These are phyloP conservation scores for Spergularia marina DNA, from an alignment of 148 eudicot species.

Conservation along the genomic window DNA sequence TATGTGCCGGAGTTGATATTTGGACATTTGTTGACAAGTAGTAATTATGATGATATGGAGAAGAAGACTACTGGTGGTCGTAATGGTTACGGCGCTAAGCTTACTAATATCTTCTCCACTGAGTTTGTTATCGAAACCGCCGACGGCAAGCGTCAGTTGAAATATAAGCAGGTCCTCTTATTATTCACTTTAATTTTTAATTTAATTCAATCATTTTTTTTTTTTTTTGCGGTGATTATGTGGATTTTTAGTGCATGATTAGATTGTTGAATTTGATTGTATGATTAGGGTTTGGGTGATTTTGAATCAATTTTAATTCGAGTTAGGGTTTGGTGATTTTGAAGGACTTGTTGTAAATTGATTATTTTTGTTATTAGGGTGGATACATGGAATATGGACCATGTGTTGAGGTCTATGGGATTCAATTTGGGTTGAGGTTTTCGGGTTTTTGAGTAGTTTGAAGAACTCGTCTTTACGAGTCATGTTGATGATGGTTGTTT, in stretches of 20 bases:
- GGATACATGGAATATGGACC: no score
- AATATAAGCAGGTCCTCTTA: slow-evolving; percentile 72
- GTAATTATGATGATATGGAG: slow-evolving; percentile 73
- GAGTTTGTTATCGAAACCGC: slow-evolving; percentile 91
- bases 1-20: slow-evolving; percentile 94
- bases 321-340: neutral
- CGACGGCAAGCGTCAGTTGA: slow-evolving; percentile 74
- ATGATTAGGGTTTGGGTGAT: neutral
- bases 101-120: slow-evolving; percentile 82
- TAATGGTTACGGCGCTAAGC: slow-evolving; percentile 95
- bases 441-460: no score
- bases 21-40: slow-evolving; percentile 88
- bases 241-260: no score
- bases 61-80: slow-evolving; percentile 99
- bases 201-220: neutral
- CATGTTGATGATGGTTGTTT: no score
- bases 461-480: no score
- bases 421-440: no score
- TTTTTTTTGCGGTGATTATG: neutral
- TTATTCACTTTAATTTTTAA: neutral
- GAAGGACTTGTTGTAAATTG: neutral
- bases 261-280: neutral
- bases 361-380: neutral
- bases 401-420: neutral
- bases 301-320: neutral